Conservation (phyloP, 768 basidiomycete species). For the Leucosporidium scottii region DNA sequence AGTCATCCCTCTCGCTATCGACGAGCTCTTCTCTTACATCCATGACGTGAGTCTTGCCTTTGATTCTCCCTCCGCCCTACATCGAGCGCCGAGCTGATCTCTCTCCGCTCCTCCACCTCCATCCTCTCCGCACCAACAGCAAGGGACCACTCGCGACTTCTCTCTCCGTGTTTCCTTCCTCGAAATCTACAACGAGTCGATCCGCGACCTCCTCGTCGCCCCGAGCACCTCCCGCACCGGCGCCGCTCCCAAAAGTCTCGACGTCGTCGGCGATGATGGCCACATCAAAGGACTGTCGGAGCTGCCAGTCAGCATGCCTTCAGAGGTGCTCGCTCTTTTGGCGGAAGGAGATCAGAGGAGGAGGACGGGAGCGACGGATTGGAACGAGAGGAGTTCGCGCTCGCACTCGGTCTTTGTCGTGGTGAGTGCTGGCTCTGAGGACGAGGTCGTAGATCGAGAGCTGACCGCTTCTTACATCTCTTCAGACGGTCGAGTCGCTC, state of each 20-base stretch:
- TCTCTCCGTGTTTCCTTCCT: slow-evolving; percentile 93
- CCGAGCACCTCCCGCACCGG: background rate
- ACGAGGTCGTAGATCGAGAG: too few species aligned
- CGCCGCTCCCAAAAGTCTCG: slow-evolving; percentile 51
- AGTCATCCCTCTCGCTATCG: slow-evolving; percentile 87
- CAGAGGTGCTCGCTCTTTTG: slow-evolving; percentile 76
- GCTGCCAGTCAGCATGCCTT: slow-evolving; percentile 86
- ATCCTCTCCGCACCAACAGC: slow-evolving; percentile 30
- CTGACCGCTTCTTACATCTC: background rate
- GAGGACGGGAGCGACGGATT: slow-evolving; percentile 92
- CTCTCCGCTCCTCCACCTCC: background rate
- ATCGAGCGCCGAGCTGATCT: background rate
- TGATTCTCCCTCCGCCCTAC: too few species aligned
- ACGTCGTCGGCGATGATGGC: slow-evolving; percentile 52
- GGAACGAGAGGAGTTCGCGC: slow-evolving; percentile 91
- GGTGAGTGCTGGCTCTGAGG: slow-evolving; percentile 46
- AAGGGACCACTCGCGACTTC: slow-evolving; percentile 72
- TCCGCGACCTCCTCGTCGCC: slow-evolving; percentile 40
- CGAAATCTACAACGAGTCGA: slow-evolving; percentile 78
- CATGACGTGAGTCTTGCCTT: slow-evolving; percentile 43
- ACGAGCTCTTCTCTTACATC: slow-evolving; percentile 82
- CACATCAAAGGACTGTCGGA: slow-evolving; percentile 71
- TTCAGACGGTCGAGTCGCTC: slow-evolving; percentile 29
- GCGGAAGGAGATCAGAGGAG: slow-evolving; percentile 77
- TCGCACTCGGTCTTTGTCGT: slow-evolving; percentile 91